These are phyloP conservation scores for Penicillium dipodomyicola DNA, from an alignment of 495 filamentous ascomycete genomes.

Conservation along the genomic window DNA sequence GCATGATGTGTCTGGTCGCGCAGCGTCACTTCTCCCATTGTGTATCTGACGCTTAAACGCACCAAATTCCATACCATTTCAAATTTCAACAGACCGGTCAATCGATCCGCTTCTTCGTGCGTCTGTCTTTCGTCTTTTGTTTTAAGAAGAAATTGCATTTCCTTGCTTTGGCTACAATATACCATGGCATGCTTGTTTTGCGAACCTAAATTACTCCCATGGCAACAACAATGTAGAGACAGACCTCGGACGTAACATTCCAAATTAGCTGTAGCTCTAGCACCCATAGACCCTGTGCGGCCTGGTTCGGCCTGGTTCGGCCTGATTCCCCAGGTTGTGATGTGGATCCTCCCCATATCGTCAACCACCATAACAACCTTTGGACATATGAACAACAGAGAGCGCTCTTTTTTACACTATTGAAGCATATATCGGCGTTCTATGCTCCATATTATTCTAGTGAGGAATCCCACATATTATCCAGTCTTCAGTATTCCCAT, in stretches of 20 bases:
- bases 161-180: conserved; percentile 29
- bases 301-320: conserved; percentile 6
- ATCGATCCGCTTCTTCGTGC: conserved; percentile 17
- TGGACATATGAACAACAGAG: not conserved
- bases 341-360: conserved; percentile 2
- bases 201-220: conserved; percentile 17
- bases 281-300: not conserved
- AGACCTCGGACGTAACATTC: not conserved
- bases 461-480: not conserved
- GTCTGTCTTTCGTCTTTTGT: conserved; percentile 14
- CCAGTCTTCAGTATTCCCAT: not conserved
- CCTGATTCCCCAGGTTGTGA: conserved; percentile 6
- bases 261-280: not conserved
- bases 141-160: conserved; percentile 29
- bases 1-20: conserved; percentile 35
- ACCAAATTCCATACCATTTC: conserved; percentile 43
- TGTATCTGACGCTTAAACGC: conserved; percentile 44
- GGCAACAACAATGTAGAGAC: conserved; percentile 9
- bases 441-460: not conserved
- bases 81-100: conserved; percentile 32
- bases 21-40: conserved; percentile 31
- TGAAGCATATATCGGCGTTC: not conserved
- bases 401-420: not conserved
- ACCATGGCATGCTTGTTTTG: conserved; percentile 23
- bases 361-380: not conserved